Conservation (phyloP, 257 asterid species). For the Sherardia arvensis region DNA sequence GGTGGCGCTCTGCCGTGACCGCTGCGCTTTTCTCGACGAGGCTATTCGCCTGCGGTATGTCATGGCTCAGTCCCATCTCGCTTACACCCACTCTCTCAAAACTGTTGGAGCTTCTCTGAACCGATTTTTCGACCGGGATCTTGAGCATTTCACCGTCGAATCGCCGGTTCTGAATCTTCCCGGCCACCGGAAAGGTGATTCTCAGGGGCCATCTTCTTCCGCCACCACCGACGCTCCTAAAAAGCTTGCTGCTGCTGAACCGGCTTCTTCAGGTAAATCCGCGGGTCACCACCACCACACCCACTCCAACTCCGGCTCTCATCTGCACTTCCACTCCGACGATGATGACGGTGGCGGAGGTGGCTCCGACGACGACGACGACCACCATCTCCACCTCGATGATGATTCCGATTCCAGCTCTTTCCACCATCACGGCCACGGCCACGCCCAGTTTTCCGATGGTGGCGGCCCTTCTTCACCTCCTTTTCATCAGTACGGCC, state of each 20-base stretch:
- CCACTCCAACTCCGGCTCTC: constrained; percentile 73
- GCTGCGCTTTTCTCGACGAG: constrained; percentile 67
- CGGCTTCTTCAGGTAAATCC: constrained; percentile 9
- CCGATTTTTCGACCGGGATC: constrained; percentile 63
- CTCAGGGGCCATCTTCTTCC: constrained; percentile 28
- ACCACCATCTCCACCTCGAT: constrained; percentile 40
- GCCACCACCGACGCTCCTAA: constrained; percentile 22
- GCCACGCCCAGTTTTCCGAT: constrained; percentile 18
- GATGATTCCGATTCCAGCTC: constrained; percentile 42
- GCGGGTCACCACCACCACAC: constrained; percentile 32
- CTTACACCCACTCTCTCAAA: constrained; percentile 64
- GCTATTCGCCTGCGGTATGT: constrained; percentile 77
- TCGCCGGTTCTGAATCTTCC: constrained; percentile 68
- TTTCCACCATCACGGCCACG: constrained; percentile 42
- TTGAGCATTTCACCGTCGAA: constrained; percentile 11
- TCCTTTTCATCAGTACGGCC: constrained; percentile 10
- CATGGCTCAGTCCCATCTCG: constrained; percentile 73
- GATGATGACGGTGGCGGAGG: constrained; percentile 2
- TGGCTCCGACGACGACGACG: constrained; percentile 27
- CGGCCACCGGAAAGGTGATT: constrained; percentile 10
- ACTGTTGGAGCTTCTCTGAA: constrained; percentile 55
- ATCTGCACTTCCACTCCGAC: constrained; percentile 63
- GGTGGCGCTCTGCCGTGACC: constrained; percentile 71
- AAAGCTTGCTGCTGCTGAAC: constrained; percentile 18
- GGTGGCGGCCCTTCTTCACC: constrained; percentile 15